A percentile compares a stretch with the other conserved stretches of the same genome.
phyloP scores from a whole-genome alignment of 2,329 filamentous ascomycete species.

The Remersonia thermophila region DNA sequence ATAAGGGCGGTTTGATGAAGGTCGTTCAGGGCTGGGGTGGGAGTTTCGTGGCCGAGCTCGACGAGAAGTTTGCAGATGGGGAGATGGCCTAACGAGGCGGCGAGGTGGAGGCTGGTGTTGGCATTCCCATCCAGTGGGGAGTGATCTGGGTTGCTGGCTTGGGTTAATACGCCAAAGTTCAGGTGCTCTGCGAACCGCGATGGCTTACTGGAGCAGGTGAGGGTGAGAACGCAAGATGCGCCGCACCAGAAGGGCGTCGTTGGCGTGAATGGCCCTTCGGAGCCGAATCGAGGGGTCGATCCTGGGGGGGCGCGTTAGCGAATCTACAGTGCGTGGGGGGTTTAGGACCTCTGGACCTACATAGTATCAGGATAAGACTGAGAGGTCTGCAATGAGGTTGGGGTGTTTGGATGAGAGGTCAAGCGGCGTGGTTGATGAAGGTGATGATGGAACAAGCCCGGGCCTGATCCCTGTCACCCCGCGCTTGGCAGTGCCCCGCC shows the following conservation, averaged over 20 bases:
- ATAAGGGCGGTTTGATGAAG: conserved; percentile 71
- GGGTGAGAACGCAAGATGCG: conserved; percentile 68
- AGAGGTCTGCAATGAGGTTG: too few relatives aligned
- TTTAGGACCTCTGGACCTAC: too few relatives aligned
- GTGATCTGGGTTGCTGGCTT: conserved; percentile 72
- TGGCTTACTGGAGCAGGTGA: conserved; percentile 53
- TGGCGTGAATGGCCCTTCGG: conserved; percentile 67
- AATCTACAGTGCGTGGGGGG: background rate
- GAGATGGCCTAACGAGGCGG: conserved; percentile 58
- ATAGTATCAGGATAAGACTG: too few relatives aligned
- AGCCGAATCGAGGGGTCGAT: conserved; percentile 67
- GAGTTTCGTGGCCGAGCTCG: conserved; percentile 61
- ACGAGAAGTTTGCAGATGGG: conserved; percentile 60
- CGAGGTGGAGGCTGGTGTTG: conserved; percentile 76
- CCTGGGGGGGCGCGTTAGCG: conserved; percentile 26
- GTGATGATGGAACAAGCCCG: too few relatives aligned
- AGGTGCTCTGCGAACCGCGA: too few relatives aligned
- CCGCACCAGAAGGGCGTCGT: conserved; percentile 58
- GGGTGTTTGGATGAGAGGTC: too few relatives aligned
- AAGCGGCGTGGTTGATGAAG: too few relatives aligned
- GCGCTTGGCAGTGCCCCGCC: too few relatives aligned
- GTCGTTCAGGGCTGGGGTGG: conserved; percentile 62
- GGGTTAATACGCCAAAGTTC: too few relatives aligned
- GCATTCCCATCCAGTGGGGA: conserved; percentile 49
- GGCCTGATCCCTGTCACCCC: too few relatives aligned